Conservation (phyloP, 2,329 filamentous ascomycete genomes). For the Paramyrothecium roridum region DNA sequence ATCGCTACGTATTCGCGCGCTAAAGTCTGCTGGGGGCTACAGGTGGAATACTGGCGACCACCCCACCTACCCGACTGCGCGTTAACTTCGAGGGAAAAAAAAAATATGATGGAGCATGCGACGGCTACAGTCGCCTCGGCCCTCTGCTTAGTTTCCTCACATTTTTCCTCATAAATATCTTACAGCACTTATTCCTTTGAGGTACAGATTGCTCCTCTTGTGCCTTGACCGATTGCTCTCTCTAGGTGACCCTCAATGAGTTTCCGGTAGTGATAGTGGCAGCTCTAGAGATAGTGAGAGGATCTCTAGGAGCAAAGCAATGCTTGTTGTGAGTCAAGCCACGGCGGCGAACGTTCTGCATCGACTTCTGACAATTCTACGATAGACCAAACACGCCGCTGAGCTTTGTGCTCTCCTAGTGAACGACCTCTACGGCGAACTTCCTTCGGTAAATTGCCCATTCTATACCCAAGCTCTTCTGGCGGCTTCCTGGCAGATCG, state of each 20-base stretch:
- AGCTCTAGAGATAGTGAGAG: conserved; percentile 78
- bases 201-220: conserved; percentile 3
- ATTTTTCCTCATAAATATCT: neutral
- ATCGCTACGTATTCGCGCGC: neutral
- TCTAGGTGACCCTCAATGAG: conserved; percentile 47
- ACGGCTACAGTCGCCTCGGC: neutral
- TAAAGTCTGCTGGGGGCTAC: too few relatives aligned
- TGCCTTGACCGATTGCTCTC: conserved; percentile 1
- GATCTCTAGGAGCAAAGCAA: conserved; percentile 71
- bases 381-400: conserved; percentile 67
- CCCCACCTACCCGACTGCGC: conserved; percentile 12
- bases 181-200: neutral
- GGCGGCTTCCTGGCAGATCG: conserved; percentile 10
- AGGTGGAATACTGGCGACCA: neutral
- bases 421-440: conserved; percentile 84
- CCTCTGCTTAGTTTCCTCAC: neutral
- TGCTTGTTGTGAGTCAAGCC: conserved; percentile 45
- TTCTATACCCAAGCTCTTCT: conserved; percentile 10
- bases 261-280: conserved; percentile 64
- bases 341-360: conserved; percentile 11
- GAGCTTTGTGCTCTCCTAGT: conserved; percentile 91
- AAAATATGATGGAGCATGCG: conserved; percentile 7
- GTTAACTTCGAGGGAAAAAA: conserved; percentile 12
- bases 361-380: conserved; percentile 16
- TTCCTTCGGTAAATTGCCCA: conserved; percentile 72